Evolutionary conservation across 305 asterid species (phyloP).

Genomic region (Solanum hybrid): DNA sequence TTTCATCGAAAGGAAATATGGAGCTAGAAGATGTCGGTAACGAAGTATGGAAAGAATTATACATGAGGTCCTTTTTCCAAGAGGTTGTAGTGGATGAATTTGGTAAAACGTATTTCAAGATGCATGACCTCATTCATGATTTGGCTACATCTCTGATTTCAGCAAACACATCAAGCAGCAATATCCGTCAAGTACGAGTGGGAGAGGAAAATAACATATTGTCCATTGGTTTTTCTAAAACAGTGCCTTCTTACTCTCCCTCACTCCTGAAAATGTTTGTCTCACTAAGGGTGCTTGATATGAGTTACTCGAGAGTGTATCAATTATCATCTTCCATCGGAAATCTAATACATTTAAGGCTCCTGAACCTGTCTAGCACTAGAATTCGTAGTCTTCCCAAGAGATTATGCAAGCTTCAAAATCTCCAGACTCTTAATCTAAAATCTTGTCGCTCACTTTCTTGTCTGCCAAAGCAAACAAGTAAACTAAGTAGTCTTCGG

Average conservation of each 20-base stretch:
- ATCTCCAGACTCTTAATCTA: conserved; percentile 19
- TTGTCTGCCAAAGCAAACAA: conserved; percentile 12
- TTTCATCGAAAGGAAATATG: background rate
- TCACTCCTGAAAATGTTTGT: background rate
- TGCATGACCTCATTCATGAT: background rate
- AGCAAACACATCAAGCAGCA: background rate
- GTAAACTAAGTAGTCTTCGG: background rate
- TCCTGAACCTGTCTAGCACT: conserved; percentile 24
- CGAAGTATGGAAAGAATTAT: background rate
- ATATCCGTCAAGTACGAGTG: background rate
- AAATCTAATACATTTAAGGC: conserved; percentile 42
- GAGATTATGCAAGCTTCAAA: conserved; percentile 15
- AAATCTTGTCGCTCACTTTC: conserved; percentile 15
- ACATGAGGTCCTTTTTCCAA: background rate
- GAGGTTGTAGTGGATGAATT: background rate
- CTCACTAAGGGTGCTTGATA: background rate
- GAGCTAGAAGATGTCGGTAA: background rate
- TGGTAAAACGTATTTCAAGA: background rate
- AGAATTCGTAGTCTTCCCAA: conserved; percentile 19
- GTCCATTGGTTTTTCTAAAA: conserved; percentile 5
- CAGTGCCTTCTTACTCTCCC: conserved; percentile 25
- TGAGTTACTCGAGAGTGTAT: background rate
- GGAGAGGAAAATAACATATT: background rate
- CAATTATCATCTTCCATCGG: conserved; percentile 49
- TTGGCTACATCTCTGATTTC: background rate